phyloP scores from a whole-genome alignment of 2,329 filamentous ascomycete genomes.

The Didymella arachidicola region DNA sequence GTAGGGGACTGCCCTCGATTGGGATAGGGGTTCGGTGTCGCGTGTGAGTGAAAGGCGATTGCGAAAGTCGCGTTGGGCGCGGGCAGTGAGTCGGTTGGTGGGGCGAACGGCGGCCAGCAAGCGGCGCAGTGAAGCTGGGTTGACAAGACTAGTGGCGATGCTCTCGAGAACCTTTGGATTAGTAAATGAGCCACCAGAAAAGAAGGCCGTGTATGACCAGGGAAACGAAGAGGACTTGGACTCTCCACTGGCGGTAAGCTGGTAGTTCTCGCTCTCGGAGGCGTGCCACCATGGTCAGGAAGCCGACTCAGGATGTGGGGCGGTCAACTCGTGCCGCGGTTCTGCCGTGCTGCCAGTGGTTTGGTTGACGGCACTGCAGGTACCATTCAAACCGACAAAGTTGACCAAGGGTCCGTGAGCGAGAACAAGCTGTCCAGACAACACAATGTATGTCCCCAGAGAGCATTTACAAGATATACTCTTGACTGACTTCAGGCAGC shows the following conservation, averaged over 20 bases:
- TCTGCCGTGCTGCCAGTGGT: constrained; percentile 11
- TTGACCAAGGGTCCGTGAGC: background rate
- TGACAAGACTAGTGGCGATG: background rate
- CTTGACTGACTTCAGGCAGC: constrained; percentile 8
- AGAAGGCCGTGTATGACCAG: background rate
- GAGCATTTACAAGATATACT: background rate
- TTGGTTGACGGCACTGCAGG: background rate
- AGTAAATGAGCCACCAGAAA: background rate
- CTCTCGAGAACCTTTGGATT: background rate
- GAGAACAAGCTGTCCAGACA: background rate
- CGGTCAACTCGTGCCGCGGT: background rate
- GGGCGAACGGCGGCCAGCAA: constrained; percentile 24
- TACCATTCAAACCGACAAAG: background rate
- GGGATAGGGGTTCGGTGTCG: constrained; percentile 21
- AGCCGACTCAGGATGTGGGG: constrained; percentile 6
- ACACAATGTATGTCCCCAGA: background rate
- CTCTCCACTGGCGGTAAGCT: constrained; percentile 1
- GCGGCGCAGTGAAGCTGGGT: constrained; percentile 14
- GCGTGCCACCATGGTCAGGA: constrained; percentile 15
- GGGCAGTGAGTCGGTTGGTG: constrained; percentile 24
- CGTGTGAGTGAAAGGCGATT: constrained; percentile 25
- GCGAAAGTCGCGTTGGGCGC: constrained; percentile 19
- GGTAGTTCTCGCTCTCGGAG: constrained; percentile 13
- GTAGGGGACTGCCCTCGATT: constrained; percentile 12
- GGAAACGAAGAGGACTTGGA: constrained; percentile 1